These are phyloP conservation scores for Saccharomycopsis olivae DNA, from an alignment of 805 yeast genomes.

Conservation along the genomic window DNA sequence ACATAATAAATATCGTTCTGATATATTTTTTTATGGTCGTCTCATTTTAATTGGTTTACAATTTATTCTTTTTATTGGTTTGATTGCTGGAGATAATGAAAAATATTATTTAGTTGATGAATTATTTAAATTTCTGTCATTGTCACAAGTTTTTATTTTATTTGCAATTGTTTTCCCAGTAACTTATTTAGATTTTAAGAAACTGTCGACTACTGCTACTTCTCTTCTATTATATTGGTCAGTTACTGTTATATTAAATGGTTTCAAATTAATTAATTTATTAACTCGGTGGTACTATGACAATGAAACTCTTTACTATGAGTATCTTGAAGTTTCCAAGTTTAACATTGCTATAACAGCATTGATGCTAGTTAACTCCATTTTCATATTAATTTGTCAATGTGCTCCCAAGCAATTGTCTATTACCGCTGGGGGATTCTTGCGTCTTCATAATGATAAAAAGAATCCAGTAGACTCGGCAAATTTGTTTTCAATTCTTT, in stretches of 20 bases:
- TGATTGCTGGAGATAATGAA: constrained; percentile 20
- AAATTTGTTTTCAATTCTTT: constrained; percentile 62
- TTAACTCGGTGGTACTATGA: constrained; percentile 27
- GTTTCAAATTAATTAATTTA: constrained; percentile 33
- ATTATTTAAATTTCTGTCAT: constrained; percentile 26
- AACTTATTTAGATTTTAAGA: constrained; percentile 64
- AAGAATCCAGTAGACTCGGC: constrained; percentile 42
- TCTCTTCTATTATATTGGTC: constrained; percentile 70
- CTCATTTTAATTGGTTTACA: constrained; percentile 26
- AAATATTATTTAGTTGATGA: constrained; percentile 18
- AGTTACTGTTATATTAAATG: constrained; percentile 37
- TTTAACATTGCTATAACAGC: constrained; percentile 24
- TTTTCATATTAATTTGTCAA: constrained; percentile 26
- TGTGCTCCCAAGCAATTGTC: constrained; percentile 29
- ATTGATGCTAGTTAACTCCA: constrained; percentile 25
- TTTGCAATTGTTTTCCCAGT: constrained; percentile 39
- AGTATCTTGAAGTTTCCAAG: constrained; percentile 16
- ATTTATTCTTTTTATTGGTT: constrained; percentile 20
- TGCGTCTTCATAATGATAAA: constrained; percentile 23
- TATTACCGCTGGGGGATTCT: constrained; percentile 33
- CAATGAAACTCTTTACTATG: constrained; percentile 20
- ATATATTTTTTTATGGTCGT: constrained; percentile 25
- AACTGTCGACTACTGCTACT: constrained; percentile 55
- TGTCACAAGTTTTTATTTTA: constrained; percentile 32
- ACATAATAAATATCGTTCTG: constrained; percentile 26